Percentiles rank a stretch among this genome's conserved stretches.
phyloP scores from a whole-genome alignment of 2,329 filamentous ascomycete species.

The Colletotrichum navitas region DNA sequence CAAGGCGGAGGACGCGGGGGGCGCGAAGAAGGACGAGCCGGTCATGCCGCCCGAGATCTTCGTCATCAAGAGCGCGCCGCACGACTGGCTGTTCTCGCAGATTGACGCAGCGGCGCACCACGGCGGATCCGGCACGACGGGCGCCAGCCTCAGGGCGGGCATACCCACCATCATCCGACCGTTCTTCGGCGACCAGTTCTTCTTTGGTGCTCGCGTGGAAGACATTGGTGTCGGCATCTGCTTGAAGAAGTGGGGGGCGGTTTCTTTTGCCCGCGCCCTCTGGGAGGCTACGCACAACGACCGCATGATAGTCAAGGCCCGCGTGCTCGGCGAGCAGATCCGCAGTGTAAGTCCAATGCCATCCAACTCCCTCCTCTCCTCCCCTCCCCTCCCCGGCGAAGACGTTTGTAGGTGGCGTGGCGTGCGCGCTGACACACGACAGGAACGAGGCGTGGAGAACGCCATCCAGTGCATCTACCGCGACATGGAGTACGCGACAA shows the following conservation, averaged over 20 bases:
- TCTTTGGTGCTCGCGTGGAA: constrained; percentile 91
- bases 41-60: constrained; percentile 84
- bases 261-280: constrained; percentile 84
- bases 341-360: constrained; percentile 72
- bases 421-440: constrained; percentile 47
- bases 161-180: constrained; percentile 95
- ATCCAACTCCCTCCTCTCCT: not conserved
- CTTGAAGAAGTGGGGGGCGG: constrained; percentile 90
- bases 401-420: not conserved
- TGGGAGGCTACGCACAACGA: constrained; percentile 93
- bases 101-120: constrained; percentile 96
- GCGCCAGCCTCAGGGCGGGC: constrained; percentile 89
- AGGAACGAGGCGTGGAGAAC: constrained; percentile 91
- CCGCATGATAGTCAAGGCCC: constrained; percentile 91
- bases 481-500: constrained; percentile 92
- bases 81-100: constrained; percentile 96
- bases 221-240: constrained; percentile 93
- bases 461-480: constrained; percentile 95
- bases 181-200: constrained; percentile 98
- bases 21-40: constrained; percentile 67
- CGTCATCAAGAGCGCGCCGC: constrained; percentile 89
- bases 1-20: constrained; percentile 50
- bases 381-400: not conserved
- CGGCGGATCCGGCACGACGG: constrained; percentile 94
- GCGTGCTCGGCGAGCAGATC: constrained; percentile 85